Percentiles rank a stretch among this genome's conserved stretches.
Conservation (phyloP, 108 stramenopile species). For the Cyclotella baltica region DNA sequence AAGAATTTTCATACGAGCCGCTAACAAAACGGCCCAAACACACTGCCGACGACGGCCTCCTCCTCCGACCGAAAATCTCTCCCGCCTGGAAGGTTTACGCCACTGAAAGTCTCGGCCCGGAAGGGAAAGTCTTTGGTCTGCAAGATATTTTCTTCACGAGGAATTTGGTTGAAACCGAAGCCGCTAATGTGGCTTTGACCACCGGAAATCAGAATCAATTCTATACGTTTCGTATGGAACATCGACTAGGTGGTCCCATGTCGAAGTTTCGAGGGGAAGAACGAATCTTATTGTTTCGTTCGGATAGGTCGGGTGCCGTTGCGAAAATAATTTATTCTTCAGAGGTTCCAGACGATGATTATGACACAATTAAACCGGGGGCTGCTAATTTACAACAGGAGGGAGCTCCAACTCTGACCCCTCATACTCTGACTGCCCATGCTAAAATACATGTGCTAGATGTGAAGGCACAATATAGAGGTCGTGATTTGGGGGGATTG, state of each 20-base stretch:
- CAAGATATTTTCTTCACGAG: constrained; percentile 20
- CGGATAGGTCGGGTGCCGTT: constrained; percentile 64
- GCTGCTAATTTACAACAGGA: background rate
- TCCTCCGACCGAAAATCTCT: background rate
- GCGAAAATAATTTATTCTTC: constrained; percentile 75
- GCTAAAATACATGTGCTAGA: constrained; percentile 72
- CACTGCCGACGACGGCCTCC: background rate
- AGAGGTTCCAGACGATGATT: constrained; percentile 5
- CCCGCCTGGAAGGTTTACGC: constrained; percentile 23
- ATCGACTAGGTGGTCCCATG: constrained; percentile 51
- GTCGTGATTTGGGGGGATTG: constrained; percentile 69
- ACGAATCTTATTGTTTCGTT: constrained; percentile 65
- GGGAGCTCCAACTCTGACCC: background rate
- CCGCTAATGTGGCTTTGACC: background rate
- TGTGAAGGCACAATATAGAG: constrained; percentile 65
- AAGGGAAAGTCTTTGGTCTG: constrained; percentile 31
- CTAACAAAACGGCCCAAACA: background rate
- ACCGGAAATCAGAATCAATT: constrained; percentile 9
- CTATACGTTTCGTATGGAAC: constrained; percentile 62
- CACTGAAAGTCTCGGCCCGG: constrained; percentile 11
- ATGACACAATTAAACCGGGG: background rate
- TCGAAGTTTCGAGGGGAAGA: constrained; percentile 68
- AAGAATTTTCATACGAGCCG: background rate
- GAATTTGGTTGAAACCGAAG: background rate
- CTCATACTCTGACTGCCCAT: constrained; percentile 13